Evolutionary conservation across 164 flowering plant species (phyloP).

Genomic region (Warburgia ugandensis): DNA sequence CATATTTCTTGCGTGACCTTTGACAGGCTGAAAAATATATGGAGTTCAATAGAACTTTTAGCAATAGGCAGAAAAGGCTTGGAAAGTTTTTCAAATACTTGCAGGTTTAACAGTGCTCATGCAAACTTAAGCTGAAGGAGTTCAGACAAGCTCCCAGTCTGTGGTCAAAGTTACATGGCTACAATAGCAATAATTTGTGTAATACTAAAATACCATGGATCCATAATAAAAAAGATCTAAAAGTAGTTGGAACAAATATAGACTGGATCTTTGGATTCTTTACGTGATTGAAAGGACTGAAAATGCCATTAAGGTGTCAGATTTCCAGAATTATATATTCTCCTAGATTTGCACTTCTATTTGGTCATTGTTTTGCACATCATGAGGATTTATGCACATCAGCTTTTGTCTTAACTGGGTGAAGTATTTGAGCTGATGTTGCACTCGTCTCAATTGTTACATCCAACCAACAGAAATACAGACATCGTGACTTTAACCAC

Average conservation of each 20-base stretch:
- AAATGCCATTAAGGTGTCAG: no score
- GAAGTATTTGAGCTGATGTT: no score
- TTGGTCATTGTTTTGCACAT: no score
- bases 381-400: no score
- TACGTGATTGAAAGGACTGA: no score
- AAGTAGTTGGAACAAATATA: neutral
- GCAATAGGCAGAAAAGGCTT: constrained; percentile 19
- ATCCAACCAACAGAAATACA: neutral
- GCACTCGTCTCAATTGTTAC: neutral
- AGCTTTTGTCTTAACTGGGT: no score
- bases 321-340: no score
- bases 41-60: constrained; percentile 23
- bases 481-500: neutral
- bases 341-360: no score
- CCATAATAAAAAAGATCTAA: neutral
- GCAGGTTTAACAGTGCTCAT: constrained; percentile 27
- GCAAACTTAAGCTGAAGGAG: constrained; percentile 27
- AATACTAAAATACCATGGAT: neutral
- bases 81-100: constrained; percentile 20
- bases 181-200: neutral
- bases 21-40: constrained; percentile 23
- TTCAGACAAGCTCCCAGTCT: constrained; percentile 23
- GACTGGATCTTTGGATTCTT: no score
- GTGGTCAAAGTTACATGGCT: constrained; percentile 17
- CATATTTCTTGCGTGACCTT: neutral